A percentile compares a stretch with the other conserved stretches of the same genome.
Conservation (phyloP, 1,284 basidiomycete species). For the Cutaneotrichosporon daszewskae region DNA sequence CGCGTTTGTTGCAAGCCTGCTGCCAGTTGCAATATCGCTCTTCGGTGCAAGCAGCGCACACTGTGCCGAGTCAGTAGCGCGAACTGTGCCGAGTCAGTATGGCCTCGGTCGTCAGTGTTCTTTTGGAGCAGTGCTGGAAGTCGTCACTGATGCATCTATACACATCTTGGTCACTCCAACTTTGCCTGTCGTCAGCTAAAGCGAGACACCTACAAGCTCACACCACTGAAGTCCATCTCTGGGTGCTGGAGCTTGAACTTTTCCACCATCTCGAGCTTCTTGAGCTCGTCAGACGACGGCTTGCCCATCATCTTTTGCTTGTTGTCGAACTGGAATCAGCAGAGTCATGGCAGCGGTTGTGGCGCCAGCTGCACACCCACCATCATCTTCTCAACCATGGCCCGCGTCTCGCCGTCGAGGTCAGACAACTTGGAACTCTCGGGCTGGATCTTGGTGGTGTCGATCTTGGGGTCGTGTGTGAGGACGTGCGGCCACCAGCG, state of each 20-base stretch:
- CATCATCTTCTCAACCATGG: slow-evolving; percentile 99
- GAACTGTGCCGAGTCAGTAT: too few relatives aligned
- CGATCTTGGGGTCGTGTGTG: slow-evolving; percentile 91
- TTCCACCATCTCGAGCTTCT: slow-evolving; percentile 81
- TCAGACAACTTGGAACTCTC: slow-evolving; percentile 94
- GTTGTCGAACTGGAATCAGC: slow-evolving; percentile 74
- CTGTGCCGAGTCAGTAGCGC: too few relatives aligned
- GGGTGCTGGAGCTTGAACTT: slow-evolving; percentile 87
- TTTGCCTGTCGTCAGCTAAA: slow-evolving; percentile 15
- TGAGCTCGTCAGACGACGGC: slow-evolving; percentile 83
- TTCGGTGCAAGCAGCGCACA: too few relatives aligned
- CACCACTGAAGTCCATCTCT: slow-evolving; percentile 91
- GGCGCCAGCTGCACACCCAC: too few relatives aligned
- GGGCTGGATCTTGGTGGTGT: slow-evolving; percentile 93
- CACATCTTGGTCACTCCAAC: slow-evolving; percentile 14
- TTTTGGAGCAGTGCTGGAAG: too few relatives aligned
- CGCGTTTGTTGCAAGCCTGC: too few relatives aligned
- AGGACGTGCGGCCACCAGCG: slow-evolving; percentile 99
- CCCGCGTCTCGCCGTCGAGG: slow-evolving; percentile 70
- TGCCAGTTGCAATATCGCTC: too few relatives aligned
- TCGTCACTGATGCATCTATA: neutral
- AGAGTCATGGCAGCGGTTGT: too few relatives aligned
- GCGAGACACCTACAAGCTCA: slow-evolving; percentile 47
- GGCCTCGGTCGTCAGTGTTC: too few relatives aligned
- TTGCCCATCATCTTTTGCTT: slow-evolving; percentile 97